Base-by-base conservation (phyloP, 192 early-diverging fungal genomes). In the Kickxella alabastrina region DNA sequence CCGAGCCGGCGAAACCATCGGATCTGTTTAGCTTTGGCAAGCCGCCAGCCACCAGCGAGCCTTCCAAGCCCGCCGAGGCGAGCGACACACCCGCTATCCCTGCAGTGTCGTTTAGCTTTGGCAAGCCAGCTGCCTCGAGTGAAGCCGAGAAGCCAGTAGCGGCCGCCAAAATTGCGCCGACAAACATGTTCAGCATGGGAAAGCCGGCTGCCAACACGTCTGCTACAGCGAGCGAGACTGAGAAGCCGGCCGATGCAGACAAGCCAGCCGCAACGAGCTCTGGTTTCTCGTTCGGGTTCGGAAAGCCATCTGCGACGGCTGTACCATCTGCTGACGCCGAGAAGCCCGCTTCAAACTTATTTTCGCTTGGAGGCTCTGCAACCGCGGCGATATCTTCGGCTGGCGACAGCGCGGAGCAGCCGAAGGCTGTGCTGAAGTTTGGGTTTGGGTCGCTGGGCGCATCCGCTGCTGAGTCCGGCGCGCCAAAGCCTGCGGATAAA, bases 281-380 rank as follows among this genome's bases (percentile, higher is more conserved):
- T 7, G 52, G 46, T 25, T 52, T 48, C 10, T 26, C 42, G 28
- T 60, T 61, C 44, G 36, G 47, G 18, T 73, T 55, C 62, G 54
- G 28, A 4, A 68, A 67, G 57, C 32, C 48, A n/a, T n/a, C n/a
- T n/a, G n/a, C n/a, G n/a, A n/a, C n/a, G n/a, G n/a, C n/a, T n/a
- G n/a, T n/a, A n/a, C n/a, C n/a, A n/a, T n/a, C n/a, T n/a, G n/a
- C n/a, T n/a, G n/a, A n/a, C n/a, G n/a, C n/a, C n/a, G n/a, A n/a
- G n/a, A n/a, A n/a, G n/a, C n/a, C n/a, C n/a, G n/a, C n/a, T n/a
- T n/a, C n/a, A n/a, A n/a, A n/a, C n/a, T n/a, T n/a, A n/a, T n/a
- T n/a, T n/a, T n/a, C n/a, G n/a, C 31, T 12, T 15, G 44, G 52
- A 40, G 24, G 43, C n/a, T 40, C 51, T 19, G 18, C 34, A 3